Conservation (phyloP, 1,284 basidiomycete species). For the Ganoderma sinense region DNA sequence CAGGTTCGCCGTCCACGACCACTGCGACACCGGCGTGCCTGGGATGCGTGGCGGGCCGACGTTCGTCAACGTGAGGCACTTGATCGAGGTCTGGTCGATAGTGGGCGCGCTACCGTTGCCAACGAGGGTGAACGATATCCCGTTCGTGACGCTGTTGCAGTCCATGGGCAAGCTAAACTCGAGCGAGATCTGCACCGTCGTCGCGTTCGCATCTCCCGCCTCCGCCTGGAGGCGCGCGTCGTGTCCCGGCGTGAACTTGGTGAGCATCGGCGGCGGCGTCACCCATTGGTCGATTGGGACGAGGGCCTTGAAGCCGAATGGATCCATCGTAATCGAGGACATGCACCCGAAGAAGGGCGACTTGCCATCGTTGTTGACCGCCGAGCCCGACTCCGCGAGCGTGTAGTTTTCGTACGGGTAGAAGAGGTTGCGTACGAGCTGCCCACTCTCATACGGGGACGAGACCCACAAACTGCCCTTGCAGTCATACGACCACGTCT, state of each 20-base stretch:
- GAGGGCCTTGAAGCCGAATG: constrained; percentile 83
- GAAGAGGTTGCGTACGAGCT: constrained; percentile 76
- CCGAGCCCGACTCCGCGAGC: constrained; percentile 67
- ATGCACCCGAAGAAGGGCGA: constrained; percentile 82
- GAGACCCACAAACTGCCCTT: constrained; percentile 69
- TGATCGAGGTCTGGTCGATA: constrained; percentile 50
- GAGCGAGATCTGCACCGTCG: constrained; percentile 70
- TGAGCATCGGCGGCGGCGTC: constrained; percentile 73
- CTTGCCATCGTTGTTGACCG: constrained; percentile 61
- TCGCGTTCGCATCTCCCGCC: constrained; percentile 59
- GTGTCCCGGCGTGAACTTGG: constrained; percentile 85
- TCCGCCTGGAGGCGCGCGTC: constrained; percentile 73
- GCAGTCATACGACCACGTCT: constrained; percentile 72
- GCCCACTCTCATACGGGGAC: constrained; percentile 72
- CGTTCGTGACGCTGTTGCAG: constrained; percentile 69
- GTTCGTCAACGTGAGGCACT: constrained; percentile 55
- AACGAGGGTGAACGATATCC: constrained; percentile 71
- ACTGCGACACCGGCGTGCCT: constrained; percentile 66
- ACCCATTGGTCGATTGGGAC: constrained; percentile 77
- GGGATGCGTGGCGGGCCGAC: constrained; percentile 55
- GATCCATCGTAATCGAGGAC: constrained; percentile 66
- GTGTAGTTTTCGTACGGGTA: constrained; percentile 83
- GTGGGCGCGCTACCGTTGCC: constrained; percentile 66
- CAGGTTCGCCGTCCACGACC: constrained; percentile 79
- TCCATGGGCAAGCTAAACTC: constrained; percentile 84